phyloP scores from a whole-genome alignment of 345 rosid species.

The Bruguiera gymnorhiza region DNA sequence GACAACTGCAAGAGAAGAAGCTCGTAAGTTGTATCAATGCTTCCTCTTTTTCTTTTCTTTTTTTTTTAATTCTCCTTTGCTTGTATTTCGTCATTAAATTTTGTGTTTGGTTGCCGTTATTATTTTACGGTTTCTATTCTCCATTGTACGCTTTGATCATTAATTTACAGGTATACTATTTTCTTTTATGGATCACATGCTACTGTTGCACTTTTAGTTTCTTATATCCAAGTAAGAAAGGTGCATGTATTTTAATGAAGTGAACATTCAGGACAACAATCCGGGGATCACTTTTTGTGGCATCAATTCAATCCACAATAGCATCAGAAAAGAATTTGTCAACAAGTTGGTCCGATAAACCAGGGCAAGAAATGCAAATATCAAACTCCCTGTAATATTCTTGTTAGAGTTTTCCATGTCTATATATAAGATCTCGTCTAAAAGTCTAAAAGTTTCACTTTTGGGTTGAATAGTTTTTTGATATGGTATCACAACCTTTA shows the following conservation, averaged over 20 bases:
- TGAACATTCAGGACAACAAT: not conserved
- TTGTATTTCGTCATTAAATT: not conserved
- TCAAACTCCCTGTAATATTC: no score
- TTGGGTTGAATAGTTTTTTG: no score
- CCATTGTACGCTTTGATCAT: not conserved
- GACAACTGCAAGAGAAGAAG: slow-evolving; percentile 93
- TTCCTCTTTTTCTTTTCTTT: not conserved
- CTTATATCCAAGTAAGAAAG: no score
- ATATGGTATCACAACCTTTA: no score
- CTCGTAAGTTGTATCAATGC: slow-evolving; percentile 62
- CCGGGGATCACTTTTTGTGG: not conserved
- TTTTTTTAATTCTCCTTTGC: not conserved
- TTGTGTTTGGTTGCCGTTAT: not conserved
- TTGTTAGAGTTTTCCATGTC: not conserved
- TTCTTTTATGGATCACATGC: no score
- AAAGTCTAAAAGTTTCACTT: no score
- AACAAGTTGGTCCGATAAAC: no score
- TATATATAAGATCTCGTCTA: not conserved
- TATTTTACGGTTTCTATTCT: not conserved
- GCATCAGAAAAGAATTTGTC: not conserved
- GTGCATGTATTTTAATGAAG: not conserved
- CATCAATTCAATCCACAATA: not conserved
- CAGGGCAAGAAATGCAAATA: no score
- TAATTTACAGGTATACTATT: no score
- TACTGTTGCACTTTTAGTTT: no score